phyloP scores from a whole-genome alignment of 176 grass and related monocot genomes.

The maize (Zea mays) region DNA sequence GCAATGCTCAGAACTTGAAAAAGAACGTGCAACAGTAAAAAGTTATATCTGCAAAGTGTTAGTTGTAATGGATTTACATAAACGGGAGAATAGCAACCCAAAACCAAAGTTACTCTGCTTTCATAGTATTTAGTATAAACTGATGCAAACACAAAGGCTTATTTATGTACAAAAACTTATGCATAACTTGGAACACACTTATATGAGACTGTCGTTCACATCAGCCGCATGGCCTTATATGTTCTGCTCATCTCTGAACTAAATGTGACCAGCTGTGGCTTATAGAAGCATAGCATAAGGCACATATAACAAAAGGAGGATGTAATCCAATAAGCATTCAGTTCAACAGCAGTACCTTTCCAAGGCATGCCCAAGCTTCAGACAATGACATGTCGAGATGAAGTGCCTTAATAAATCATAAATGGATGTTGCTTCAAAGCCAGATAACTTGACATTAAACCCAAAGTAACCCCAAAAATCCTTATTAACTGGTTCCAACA shows the following conservation, averaged over 20 bases:
- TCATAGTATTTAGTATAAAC: constrained; percentile 7
- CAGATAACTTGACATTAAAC: too few relatives aligned
- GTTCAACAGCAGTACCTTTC: constrained; percentile 61
- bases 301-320: too few relatives aligned
- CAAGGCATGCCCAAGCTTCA: constrained; percentile 84
- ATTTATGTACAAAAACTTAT: constrained; percentile 40
- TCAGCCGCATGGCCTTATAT: too few relatives aligned
- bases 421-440: constrained; percentile 81
- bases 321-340: too few relatives aligned
- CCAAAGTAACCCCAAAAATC: too few relatives aligned
- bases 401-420: constrained; percentile 59
- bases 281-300: too few relatives aligned
- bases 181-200: neutral
- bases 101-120: neutral
- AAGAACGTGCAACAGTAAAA: neutral
- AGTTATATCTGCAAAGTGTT: neutral
- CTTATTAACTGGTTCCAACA: too few relatives aligned
- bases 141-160: neutral
- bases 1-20: too few relatives aligned
- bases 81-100: neutral
- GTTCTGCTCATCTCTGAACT: too few relatives aligned
- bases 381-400: constrained; percentile 80
- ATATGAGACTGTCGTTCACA: too few relatives aligned
- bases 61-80: neutral
- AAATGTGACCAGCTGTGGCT: too few relatives aligned